Conservation (phyloP, 768 basidiomycete species). For the Serpula lacrymans region DNA sequence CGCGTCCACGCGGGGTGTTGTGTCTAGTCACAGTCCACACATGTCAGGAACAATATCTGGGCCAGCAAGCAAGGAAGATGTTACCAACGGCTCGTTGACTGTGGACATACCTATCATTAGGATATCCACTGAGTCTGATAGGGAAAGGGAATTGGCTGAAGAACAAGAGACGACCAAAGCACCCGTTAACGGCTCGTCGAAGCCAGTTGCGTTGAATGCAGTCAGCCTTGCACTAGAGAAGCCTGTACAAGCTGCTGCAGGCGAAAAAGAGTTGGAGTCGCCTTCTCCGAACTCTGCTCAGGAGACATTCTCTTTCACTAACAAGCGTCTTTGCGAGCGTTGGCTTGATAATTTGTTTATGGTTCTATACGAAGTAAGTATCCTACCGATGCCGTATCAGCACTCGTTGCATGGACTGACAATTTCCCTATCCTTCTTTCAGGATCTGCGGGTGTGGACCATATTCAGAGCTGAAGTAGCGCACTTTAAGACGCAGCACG, state of each 20-base stretch:
- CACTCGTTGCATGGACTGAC: constrained; percentile 1
- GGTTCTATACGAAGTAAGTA: constrained; percentile 89
- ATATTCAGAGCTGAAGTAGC: constrained; percentile 98
- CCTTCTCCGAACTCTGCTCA: constrained; percentile 28
- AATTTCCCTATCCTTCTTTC: not conserved
- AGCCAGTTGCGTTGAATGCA: constrained; percentile 29
- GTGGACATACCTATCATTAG: constrained; percentile 64
- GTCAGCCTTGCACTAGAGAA: constrained; percentile 33
- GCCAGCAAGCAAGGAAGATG: constrained; percentile 22
- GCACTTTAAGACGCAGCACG: constrained; percentile 98
- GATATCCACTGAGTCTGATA: constrained; percentile 70
- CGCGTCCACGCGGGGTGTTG: constrained; percentile 66
- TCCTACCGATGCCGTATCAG: too few species aligned
- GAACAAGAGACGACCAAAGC: constrained; percentile 14
- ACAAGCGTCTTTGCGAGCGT: constrained; percentile 93
- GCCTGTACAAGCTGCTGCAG: constrained; percentile 41
- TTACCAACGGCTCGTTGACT: constrained; percentile 6
- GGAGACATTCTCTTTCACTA: constrained; percentile 87
- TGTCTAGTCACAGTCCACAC: constrained; percentile 37
- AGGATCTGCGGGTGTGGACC: constrained; percentile 98
- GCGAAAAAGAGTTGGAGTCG: constrained; percentile 22
- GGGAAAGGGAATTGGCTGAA: constrained; percentile 37
- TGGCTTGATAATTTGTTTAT: constrained; percentile 99
- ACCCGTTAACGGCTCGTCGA: constrained; percentile 27
- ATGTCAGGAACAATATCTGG: constrained; percentile 22